These are phyloP conservation scores for Mortierella sp. DNA, from an alignment of 371 early-diverging fungal species.

Conservation along the genomic window DNA sequence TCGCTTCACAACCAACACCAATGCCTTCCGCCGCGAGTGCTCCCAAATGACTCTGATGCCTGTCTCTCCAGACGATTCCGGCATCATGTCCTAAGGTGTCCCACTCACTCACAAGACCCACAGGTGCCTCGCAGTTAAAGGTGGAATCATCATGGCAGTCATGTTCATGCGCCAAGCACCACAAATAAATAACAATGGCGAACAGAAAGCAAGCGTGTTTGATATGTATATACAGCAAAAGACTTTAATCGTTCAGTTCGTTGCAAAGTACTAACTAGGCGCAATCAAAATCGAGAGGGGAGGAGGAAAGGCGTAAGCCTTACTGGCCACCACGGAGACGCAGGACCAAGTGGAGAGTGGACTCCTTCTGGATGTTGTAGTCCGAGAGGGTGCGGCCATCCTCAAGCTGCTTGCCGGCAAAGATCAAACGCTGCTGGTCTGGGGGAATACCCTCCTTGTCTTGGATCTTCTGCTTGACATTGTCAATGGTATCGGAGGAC, in stretches of 20 bases:
- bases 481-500: constrained; percentile 94
- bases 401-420: constrained; percentile 89
- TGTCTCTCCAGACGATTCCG: not conserved
- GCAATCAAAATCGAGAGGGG: not conserved
- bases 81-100: not conserved
- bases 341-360: constrained; percentile 86
- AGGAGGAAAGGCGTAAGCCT: not conserved
- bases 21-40: constrained; percentile 75
- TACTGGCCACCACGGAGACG: constrained; percentile 75
- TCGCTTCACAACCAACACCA: constrained; percentile 83
- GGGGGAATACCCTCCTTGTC: constrained; percentile 98
- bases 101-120: not conserved
- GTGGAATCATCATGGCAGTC: not conserved
- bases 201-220: not conserved
- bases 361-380: constrained; percentile 88
- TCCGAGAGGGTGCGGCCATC: constrained; percentile 82
- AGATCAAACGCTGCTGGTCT: constrained; percentile 89
- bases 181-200: not conserved
- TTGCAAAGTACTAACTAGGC: not conserved
- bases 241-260: constrained; percentile 3
- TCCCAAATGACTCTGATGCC: constrained; percentile 45
- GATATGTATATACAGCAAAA: not conserved
- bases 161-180: not conserved
- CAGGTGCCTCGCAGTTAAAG: not conserved
- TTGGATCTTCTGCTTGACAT: constrained; percentile 98